Evolutionary conservation across 2,329 filamentous ascomycete species (phyloP), one percentile per base, ranked within the genome.

Genomic region (Diaporthe amygdali): DNA sequence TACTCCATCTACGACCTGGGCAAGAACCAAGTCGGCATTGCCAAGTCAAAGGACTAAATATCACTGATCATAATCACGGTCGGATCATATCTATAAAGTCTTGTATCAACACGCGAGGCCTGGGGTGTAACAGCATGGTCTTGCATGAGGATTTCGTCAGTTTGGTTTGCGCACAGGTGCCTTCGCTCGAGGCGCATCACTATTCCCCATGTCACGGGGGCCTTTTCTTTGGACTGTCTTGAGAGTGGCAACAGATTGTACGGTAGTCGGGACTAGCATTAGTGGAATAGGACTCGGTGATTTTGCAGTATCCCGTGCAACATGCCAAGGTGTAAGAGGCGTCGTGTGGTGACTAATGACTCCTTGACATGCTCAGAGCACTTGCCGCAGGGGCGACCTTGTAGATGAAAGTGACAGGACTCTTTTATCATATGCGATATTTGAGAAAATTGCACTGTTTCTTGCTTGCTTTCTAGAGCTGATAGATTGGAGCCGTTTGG

Each of bases 1-100:
- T 98, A 98, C 90, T 97, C 94, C 75, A 93, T 99, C 80, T 99
- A 99, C 82, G 94, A 99, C 84, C 89, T 98, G 72, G 95, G 94
- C 82, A 95, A 93, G 87, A 89, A 92, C 80, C 92, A 93, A 70
- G 95, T 99, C 74, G 95, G 94, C 80, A 90, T 99, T 78, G 96
- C 96, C 79, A 92, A 93, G 85, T 89, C 96, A 76, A 96, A 95
- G 86, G 81, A 82, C 74, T 80, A 76, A 72, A 56, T 32, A 39
- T 22, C 5, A 44, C n/a, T 41, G n/a, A 15, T 10, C 22, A 34
- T 15, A 41, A 22, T 14, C 41, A 44, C 27, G 44, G 44, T 37
- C 30, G 14, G 10, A 20, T 37, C 30, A 4, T 14, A 49, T 49
- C 30, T 64, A 32, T 32, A 4, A 49, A 25, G 34, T 30, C 41